phyloP scores from a whole-genome alignment of 78 protist species.

The Dictyostelium purpureum region DNA sequence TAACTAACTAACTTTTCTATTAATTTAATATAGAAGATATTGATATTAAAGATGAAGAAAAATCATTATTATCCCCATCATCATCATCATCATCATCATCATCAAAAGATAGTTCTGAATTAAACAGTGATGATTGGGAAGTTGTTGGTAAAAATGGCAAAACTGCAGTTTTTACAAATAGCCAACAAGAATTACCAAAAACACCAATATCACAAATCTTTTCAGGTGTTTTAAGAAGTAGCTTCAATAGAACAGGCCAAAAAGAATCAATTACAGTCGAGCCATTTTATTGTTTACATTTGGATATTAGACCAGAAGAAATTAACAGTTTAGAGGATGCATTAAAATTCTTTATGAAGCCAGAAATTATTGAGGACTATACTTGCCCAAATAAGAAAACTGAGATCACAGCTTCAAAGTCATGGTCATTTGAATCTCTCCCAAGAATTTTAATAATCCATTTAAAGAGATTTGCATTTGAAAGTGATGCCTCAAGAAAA shows the following conservation, averaged over 20 bases:
- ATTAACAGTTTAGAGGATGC: conserved; percentile 47
- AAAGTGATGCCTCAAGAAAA: conserved; percentile 35
- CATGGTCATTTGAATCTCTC: conserved; percentile 51
- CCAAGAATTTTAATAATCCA: conserved; percentile 58
- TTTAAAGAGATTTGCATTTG: conserved; percentile 61
- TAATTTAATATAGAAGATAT: background rate
- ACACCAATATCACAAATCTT: conserved; percentile 72
- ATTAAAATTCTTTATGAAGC: conserved; percentile 45
- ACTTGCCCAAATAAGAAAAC: conserved; percentile 43
- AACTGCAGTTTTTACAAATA: conserved; percentile 43
- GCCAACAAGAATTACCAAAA: conserved; percentile 53
- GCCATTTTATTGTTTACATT: conserved; percentile 72
- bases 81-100: background rate
- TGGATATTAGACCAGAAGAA: conserved; percentile 60
- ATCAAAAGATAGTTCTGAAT: background rate
- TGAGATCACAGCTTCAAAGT: conserved; percentile 42
- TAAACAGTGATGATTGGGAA: conserved; percentile 42
- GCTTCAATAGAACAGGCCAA: conserved; percentile 40
- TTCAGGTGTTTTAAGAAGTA: conserved; percentile 55
- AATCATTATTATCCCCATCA: background rate
- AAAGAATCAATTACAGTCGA: conserved; percentile 58
- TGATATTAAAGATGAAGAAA: conserved; percentile 15
- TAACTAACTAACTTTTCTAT: background rate
- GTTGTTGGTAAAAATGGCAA: conserved; percentile 53
- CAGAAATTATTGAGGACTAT: conserved; percentile 45